Conservation (phyloP, 495 filamentous ascomycete species). For the Lepidopterella palustris region DNA sequence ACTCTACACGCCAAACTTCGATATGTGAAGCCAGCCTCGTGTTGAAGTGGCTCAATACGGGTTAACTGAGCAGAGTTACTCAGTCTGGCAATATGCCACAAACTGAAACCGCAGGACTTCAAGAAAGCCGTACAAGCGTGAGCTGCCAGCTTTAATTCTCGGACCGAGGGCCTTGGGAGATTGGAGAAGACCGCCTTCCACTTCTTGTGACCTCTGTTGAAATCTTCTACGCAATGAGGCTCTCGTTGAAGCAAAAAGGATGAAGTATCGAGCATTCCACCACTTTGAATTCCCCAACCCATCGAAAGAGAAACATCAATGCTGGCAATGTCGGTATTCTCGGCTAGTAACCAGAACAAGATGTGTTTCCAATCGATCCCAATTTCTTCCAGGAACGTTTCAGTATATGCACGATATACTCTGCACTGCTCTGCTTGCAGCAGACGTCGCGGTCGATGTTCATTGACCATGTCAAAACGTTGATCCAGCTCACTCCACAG, state of each 20-base stretch:
- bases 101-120: constrained; percentile 26
- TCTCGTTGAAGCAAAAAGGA: constrained; percentile 12
- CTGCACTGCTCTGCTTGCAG: constrained; percentile 7
- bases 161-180: constrained; percentile 19
- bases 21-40: neutral
- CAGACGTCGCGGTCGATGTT: neutral
- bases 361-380: constrained; percentile 28
- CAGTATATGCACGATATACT: constrained; percentile 21
- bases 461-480: constrained; percentile 8
- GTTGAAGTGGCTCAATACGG: neutral
- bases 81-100: constrained; percentile 33
- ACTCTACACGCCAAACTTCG: constrained; percentile 4
- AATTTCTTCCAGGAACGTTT: constrained; percentile 28
- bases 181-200: constrained; percentile 23
- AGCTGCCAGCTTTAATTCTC: constrained; percentile 19
- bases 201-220: constrained; percentile 29
- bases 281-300: neutral
- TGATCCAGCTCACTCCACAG: constrained; percentile 4
- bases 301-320: neutral
- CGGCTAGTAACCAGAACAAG: constrained; percentile 19
- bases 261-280: neutral
- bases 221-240: constrained; percentile 32
- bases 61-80: constrained; percentile 1
- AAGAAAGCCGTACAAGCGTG: constrained; percentile 28
- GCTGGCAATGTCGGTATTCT: neutral